phyloP scores from a whole-genome alignment of 768 basidiomycete species.

The Podaxis rugospora region DNA sequence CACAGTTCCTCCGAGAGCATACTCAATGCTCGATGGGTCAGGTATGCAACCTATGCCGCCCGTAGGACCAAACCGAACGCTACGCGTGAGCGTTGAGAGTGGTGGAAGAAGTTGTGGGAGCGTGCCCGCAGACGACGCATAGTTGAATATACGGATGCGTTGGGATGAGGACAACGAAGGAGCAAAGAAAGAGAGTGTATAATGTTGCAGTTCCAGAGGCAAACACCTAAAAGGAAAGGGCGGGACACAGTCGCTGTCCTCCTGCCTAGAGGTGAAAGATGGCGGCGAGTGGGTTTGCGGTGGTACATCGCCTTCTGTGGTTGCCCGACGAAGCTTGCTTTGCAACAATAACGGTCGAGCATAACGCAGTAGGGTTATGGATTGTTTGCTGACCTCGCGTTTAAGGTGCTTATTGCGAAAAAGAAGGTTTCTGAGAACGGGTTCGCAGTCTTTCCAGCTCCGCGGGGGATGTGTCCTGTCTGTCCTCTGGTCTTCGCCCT shows the following conservation, averaged over 20 bases:
- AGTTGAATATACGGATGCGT: slow-evolving; percentile 46
- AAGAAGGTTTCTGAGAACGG: slow-evolving; percentile 28
- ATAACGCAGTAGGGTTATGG: slow-evolving; percentile 45
- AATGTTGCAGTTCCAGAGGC: slow-evolving; percentile 53
- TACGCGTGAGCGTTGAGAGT: background rate
- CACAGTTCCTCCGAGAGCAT: slow-evolving; percentile 1
- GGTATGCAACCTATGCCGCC: slow-evolving; percentile 1
- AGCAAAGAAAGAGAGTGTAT: slow-evolving; percentile 54
- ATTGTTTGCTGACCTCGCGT: slow-evolving; percentile 36
- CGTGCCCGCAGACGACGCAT: slow-evolving; percentile 28
- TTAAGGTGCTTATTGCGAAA: slow-evolving; percentile 40
- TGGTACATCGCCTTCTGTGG: background rate
- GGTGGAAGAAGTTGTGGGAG: slow-evolving; percentile 14
- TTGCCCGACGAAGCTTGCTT: slow-evolving; percentile 10
- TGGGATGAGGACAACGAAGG: slow-evolving; percentile 54
- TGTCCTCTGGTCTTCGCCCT: slow-evolving; percentile 19
- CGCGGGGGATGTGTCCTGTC: slow-evolving; percentile 6
- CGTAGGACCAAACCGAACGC: background rate
- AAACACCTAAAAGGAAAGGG: slow-evolving; percentile 34
- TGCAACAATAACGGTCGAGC: slow-evolving; percentile 48
- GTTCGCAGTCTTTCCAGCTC: slow-evolving; percentile 33
- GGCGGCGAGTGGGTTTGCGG: slow-evolving; percentile 1
- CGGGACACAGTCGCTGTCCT: background rate
- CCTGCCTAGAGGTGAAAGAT: background rate
- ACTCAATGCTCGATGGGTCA: slow-evolving; percentile 3